Conservation (phyloP, 805 yeast genomes). For the Brettanomyces sp. region DNA sequence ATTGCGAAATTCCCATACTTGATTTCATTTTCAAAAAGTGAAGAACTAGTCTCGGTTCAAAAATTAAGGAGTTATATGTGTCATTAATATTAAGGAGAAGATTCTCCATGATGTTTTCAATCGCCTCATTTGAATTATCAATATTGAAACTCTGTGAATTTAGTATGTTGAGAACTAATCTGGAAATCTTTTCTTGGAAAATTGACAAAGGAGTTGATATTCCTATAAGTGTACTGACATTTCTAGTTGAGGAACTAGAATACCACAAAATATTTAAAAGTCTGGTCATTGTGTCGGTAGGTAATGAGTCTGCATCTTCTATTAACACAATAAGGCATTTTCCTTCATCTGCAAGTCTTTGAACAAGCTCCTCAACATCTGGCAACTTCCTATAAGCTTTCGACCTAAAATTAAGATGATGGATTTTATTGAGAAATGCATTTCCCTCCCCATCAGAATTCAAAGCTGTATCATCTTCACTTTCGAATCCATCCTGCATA, state of each 20-base stretch:
- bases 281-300: conserved; percentile 16
- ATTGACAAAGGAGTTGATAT: conserved; percentile 26
- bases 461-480: conserved; percentile 9
- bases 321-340: conserved; percentile 18
- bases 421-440: background rate
- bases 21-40: conserved; percentile 17
- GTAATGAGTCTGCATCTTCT: conserved; percentile 29
- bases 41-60: conserved; percentile 22
- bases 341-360: conserved; percentile 6
- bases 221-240: conserved; percentile 22
- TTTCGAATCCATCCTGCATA: conserved; percentile 4
- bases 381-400: conserved; percentile 5
- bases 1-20: conserved; percentile 21
- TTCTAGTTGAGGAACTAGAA: conserved; percentile 8
- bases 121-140: conserved; percentile 23
- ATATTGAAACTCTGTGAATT: conserved; percentile 18
- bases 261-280: conserved; percentile 17
- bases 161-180: conserved; percentile 14
- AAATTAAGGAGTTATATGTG: conserved; percentile 23
- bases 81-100: conserved; percentile 23
- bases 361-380: conserved; percentile 20
- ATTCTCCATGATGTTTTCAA: conserved; percentile 23
- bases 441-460: conserved; percentile 6
- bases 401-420: background rate
- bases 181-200: conserved; percentile 26